Percentiles rank a stretch among this genome's conserved stretches.
phyloP scores from a whole-genome alignment of 176 grass and related monocot genomes.

The Triticum dicoccoides region DNA sequence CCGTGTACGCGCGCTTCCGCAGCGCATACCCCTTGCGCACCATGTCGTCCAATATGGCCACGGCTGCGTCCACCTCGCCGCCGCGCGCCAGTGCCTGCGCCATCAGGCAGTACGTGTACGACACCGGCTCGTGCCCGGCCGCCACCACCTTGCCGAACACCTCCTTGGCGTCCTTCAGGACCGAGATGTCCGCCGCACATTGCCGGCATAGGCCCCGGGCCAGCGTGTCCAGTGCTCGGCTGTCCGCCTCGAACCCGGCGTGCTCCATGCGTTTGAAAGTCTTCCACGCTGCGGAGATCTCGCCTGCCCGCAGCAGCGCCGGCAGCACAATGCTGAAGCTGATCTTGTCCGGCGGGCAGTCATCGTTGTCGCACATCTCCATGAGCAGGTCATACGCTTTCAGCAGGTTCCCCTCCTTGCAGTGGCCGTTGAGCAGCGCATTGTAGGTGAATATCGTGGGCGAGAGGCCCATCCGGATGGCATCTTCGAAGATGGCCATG shows the following conservation, averaged over 20 bases:
- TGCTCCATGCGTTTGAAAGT: slow-evolving; percentile 66
- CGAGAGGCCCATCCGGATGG: slow-evolving; percentile 36
- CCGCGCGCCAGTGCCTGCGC: slow-evolving; percentile 82
- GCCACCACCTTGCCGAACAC: slow-evolving; percentile 49
- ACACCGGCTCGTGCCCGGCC: slow-evolving; percentile 48
- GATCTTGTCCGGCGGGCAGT: slow-evolving; percentile 49
- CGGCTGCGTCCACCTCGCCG: slow-evolving; percentile 66
- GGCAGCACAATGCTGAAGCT: slow-evolving; percentile 75
- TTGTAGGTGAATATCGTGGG: slow-evolving; percentile 81
- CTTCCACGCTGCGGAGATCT: slow-evolving; percentile 57
- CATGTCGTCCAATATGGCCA: slow-evolving; percentile 65
- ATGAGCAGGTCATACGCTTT: slow-evolving; percentile 58
- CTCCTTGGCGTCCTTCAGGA: slow-evolving; percentile 53
- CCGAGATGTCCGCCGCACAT: slow-evolving; percentile 34
- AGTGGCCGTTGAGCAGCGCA: slow-evolving; percentile 80
- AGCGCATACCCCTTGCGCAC: slow-evolving; percentile 56
- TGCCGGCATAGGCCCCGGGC: slow-evolving; percentile 62
- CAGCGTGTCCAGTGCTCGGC: slow-evolving; percentile 65
- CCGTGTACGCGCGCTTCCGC: slow-evolving; percentile 77
- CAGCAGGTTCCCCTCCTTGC: slow-evolving; percentile 61
- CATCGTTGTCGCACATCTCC: slow-evolving; percentile 53
- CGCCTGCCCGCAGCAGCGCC: slow-evolving; percentile 50
- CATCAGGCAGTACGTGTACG: slow-evolving; percentile 86
- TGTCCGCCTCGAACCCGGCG: slow-evolving; percentile 61
- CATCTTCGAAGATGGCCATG: slow-evolving; percentile 52